Base-by-base conservation (phyloP, 2,329 filamentous ascomycete species). In the Nemania sp. region DNA sequence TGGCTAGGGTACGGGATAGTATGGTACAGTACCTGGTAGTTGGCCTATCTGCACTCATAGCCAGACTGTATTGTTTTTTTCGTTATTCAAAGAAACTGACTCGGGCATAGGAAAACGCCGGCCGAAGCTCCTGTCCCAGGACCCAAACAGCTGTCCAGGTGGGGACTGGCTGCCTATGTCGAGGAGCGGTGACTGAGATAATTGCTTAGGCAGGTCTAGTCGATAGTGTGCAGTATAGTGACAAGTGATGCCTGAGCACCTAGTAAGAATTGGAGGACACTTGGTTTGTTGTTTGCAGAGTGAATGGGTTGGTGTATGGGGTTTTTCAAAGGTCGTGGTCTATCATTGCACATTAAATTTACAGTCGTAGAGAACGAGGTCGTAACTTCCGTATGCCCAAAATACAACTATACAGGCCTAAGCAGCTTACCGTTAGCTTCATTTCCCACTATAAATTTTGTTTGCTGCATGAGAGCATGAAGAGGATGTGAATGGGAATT, bases 1-100 rank as follows among this genome's bases (percentile, higher is more conserved):
- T 62, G 45, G 63, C 64, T 67, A 69, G 80, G n/a, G n/a, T n/a
- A n/a, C n/a, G n/a, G n/a, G n/a, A n/a, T n/a, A n/a, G n/a, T n/a
- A n/a, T n/a, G n/a, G n/a, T n/a, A n/a, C n/a, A n/a, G 80, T 84
- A 82, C 88, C 87, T 89, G 78, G 83, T 82, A 80, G 81, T 80
- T 78, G 80, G 80, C 81, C 84, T 84, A 81, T 89, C 85, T 81
- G 85, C 85, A 84, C 83, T 89, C 88, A 90, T 90, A 89, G 86
- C 87, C 88, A 81, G 77, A 71, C 74, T 70, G 57, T n/a, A n/a
- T n/a, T n/a, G n/a, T n/a, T 67, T 74, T 62, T 35, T 62, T 35
- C 11, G 55, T 55, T 56, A 49, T 41, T 56, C 52, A 52, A 38
- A 43, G 27, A n/a, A 47, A 56, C 61, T 62, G 58, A 65, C 57